These are phyloP conservation scores for Rhodamnia rubescens DNA, from an alignment of 345 rosid genomes.

Conservation along the genomic window DNA sequence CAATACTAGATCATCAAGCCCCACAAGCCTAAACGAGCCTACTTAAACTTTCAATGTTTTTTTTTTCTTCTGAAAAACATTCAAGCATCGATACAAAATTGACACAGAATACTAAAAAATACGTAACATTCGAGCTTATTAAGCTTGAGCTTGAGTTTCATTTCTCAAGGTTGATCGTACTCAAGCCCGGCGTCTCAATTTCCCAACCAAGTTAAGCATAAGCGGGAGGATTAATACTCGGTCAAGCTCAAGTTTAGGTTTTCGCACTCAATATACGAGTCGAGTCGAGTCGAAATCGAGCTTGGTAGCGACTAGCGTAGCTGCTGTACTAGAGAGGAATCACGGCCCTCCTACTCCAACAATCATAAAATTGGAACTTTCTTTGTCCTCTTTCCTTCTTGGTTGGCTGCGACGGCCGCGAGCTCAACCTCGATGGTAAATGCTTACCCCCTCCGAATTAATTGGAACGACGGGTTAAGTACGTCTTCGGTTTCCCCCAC, in stretches of 20 bases:
- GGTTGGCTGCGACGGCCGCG: neutral
- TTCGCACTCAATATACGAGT: neutral
- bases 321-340: neutral
- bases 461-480: neutral
- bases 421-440: neutral
- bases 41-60: neutral
- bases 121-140: neutral
- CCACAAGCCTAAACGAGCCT: neutral
- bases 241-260: neutral
- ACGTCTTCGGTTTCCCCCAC: neutral
- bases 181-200: neutral
- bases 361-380: neutral
- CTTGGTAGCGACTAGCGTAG: neutral
- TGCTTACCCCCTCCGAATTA: neutral
- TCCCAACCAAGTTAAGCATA: neutral
- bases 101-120: neutral
- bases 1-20: neutral
- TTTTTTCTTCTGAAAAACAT: neutral
- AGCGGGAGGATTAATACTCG: neutral
- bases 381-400: neutral
- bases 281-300: neutral
- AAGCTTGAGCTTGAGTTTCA: neutral
- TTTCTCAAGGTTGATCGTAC: neutral
- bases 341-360: neutral
- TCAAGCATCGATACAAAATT: rapidly evolving